Evolutionary conservation across 192 early-diverging fungal species (phyloP), one percentile per base, ranked within the genome.

Genomic region (Phycomyces blakesleeanus): DNA sequence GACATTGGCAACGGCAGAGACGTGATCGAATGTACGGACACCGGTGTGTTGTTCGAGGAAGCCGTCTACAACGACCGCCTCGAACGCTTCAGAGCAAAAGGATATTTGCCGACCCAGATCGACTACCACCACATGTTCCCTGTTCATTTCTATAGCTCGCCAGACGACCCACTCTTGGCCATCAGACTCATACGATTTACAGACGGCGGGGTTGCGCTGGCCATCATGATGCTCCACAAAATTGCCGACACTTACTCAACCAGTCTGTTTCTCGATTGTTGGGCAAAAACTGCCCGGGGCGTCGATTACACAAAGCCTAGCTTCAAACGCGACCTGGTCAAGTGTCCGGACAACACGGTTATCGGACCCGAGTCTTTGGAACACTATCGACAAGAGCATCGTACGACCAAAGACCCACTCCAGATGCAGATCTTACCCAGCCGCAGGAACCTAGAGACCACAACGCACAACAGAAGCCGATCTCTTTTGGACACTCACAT

Each of bases 71-170:
- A 29, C 18, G 67, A 56, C 2, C 24, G 34, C 47, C 42, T 69
- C 4, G 55, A 63, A 18, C 55, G 25, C 15, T 63, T 51, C 26
- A 54, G 24, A n/a, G 34, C 37, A 38, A 54, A 47, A 29, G 67
- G 67, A 20, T 69, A 69, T 62, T 25, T 69, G 26, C 67, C 67
- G 0, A 55, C 44, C 47, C 60, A 69, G 41, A 51, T 69, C 29
- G 67, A 69, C 21, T 69, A 69, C 26, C 67, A 69, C 25, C 67
- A 55, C 39, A 57, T 69, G 60, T 69, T 69, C 22, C 67, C 67
- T 39, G 61, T 69, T 16, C 67, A 69, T 26, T 69, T 69, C 39
- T 69, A 69, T 25, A 42, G 60, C 20, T 55, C 52, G 2, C n/a
- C 54, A 6, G 54, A 56, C 26, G 67, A 69, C 14, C 67, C 67